Percentiles rank a stretch among this genome's conserved stretches.
phyloP scores from a whole-genome alignment of 768 basidiomycete species.

The Chalciporus piperatus region DNA sequence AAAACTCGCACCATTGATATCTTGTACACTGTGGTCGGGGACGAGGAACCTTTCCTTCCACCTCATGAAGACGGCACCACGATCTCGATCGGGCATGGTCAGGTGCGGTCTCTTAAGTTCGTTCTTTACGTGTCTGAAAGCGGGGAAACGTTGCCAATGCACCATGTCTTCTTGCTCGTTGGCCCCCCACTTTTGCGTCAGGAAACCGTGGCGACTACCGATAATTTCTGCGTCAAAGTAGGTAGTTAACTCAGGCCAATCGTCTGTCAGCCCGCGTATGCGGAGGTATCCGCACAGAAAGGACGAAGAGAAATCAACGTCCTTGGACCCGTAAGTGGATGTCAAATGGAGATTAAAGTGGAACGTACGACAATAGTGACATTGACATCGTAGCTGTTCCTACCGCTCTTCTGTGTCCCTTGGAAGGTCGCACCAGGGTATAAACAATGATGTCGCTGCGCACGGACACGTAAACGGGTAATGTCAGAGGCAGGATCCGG shows the following conservation, averaged over 20 bases:
- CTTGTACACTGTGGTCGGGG: conserved; percentile 90
- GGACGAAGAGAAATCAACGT: conserved; percentile 85
- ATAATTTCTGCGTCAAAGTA: conserved; percentile 98
- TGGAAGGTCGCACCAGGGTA: conserved; percentile 88
- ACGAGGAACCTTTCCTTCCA: conserved; percentile 97
- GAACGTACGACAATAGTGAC: conserved; percentile 85
- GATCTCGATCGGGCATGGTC: conserved; percentile 74
- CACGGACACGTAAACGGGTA: conserved; percentile 70
- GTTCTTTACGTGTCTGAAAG: conserved; percentile 77
- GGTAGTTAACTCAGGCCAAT: conserved; percentile 94
- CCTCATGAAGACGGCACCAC: conserved; percentile 88
- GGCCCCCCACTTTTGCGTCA: conserved; percentile 90
- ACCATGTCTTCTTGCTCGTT: conserved; percentile 88
- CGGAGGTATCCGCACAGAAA: conserved; percentile 89
- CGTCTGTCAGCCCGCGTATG: conserved; percentile 88
- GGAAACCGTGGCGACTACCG: conserved; percentile 84
- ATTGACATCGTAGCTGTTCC: conserved; percentile 92
- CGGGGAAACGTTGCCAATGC: conserved; percentile 93
- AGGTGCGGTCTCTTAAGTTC: conserved; percentile 77
- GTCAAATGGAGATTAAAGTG: conserved; percentile 3
- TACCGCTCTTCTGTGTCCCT: conserved; percentile 91
- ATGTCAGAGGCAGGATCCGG: conserved; percentile 69
- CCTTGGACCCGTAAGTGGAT: conserved; percentile 42
- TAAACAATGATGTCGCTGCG: conserved; percentile 71
- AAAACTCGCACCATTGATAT: conserved; percentile 93